Percentiles rank a stretch among this genome's conserved stretches.
These are phyloP conservation scores for Pseudomonodictys pantanalensis DNA, from an alignment of 495 filamentous ascomycete species.

Conservation along the genomic window DNA sequence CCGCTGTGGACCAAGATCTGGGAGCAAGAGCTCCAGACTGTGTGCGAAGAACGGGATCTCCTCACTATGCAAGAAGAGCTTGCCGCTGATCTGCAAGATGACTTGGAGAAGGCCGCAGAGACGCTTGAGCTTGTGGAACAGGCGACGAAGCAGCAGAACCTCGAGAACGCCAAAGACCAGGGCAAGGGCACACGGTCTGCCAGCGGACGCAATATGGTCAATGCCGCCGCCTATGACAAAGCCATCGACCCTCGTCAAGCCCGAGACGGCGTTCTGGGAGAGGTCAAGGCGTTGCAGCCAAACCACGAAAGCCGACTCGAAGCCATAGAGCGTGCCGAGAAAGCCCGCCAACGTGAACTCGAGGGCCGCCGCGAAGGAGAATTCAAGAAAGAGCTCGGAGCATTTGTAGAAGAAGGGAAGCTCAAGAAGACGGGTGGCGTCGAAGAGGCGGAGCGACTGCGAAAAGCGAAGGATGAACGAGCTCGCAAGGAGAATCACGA, in stretches of 20 bases:
- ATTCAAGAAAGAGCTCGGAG: conserved; percentile 82
- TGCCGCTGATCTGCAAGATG: conserved; percentile 84
- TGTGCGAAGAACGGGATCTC: conserved; percentile 91
- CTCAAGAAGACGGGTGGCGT: conserved; percentile 94
- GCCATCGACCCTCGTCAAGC: conserved; percentile 71
- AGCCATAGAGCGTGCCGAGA: conserved; percentile 93
- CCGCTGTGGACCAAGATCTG: conserved; percentile 97
- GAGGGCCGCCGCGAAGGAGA: conserved; percentile 72
- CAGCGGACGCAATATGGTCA: conserved; percentile 43
- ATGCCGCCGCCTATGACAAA: conserved; percentile 58
- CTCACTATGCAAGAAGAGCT: conserved; percentile 93
- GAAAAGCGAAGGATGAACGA: conserved; percentile 82
- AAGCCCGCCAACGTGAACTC: conserved; percentile 79
- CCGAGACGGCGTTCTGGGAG: conserved; percentile 86
- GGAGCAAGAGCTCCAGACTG: conserved; percentile 91
- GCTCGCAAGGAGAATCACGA: conserved; percentile 85
- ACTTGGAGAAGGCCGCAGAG: conserved; percentile 87
- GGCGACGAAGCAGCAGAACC: conserved; percentile 91
- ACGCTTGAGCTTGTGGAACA: conserved; percentile 95
- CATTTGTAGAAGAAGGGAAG: conserved; percentile 86
- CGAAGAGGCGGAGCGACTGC: conserved; percentile 84
- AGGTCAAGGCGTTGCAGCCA: conserved; percentile 90
- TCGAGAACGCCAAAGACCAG: conserved; percentile 47
- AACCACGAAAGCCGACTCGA: conserved; percentile 91
- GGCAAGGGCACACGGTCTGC: conserved; percentile 18